Percentiles rank a stretch among this genome's conserved stretches.
phyloP scores from a whole-genome alignment of 1,284 basidiomycete species.

The Tilletia indica region DNA sequence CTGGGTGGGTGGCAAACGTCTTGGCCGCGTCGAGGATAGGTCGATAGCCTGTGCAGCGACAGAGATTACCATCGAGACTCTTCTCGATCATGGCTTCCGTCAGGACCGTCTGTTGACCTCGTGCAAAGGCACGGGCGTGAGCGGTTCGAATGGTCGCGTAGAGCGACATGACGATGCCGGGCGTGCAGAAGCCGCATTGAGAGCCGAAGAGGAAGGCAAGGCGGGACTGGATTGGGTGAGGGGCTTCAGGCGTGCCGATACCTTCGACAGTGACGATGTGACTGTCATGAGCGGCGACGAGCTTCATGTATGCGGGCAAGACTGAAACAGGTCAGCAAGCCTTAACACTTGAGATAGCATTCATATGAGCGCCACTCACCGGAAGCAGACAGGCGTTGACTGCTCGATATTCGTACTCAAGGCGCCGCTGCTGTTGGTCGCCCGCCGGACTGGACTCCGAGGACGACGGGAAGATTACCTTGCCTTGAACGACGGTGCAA shows the following conservation, averaged over 20 bases:
- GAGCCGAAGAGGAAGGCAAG: slow-evolving; percentile 53
- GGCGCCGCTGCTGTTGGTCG: slow-evolving; percentile 25
- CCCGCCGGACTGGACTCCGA: neutral
- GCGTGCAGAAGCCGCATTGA: slow-evolving; percentile 55
- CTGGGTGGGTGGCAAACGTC: slow-evolving; percentile 37
- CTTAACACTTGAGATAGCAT: neutral
- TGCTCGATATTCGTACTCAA: slow-evolving; percentile 47
- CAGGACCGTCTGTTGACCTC: slow-evolving; percentile 30
- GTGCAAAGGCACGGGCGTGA: slow-evolving; percentile 26
- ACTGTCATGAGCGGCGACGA: slow-evolving; percentile 53
- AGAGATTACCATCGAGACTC: slow-evolving; percentile 56
- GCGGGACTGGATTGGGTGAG: slow-evolving; percentile 56
- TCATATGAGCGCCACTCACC: slow-evolving; percentile 23
- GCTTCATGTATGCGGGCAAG: neutral
- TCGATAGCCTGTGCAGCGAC: slow-evolving; percentile 51
- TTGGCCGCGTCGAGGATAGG: slow-evolving; percentile 49
- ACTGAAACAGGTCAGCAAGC: neutral
- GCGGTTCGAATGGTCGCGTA: slow-evolving; percentile 56
- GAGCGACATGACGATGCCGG: slow-evolving; percentile 56
- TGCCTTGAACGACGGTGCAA: slow-evolving; percentile 53
- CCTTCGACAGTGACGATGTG: slow-evolving; percentile 57
- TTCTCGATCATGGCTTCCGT: slow-evolving; percentile 54
- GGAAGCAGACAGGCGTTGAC: slow-evolving; percentile 58
- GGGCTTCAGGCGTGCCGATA: slow-evolving; percentile 52
- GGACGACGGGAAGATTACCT: slow-evolving; percentile 22